Evolutionary conservation across 2,329 filamentous ascomycete species (phyloP), one percentile per base, ranked within the genome.

Genomic region (Penicillium sp.): DNA sequence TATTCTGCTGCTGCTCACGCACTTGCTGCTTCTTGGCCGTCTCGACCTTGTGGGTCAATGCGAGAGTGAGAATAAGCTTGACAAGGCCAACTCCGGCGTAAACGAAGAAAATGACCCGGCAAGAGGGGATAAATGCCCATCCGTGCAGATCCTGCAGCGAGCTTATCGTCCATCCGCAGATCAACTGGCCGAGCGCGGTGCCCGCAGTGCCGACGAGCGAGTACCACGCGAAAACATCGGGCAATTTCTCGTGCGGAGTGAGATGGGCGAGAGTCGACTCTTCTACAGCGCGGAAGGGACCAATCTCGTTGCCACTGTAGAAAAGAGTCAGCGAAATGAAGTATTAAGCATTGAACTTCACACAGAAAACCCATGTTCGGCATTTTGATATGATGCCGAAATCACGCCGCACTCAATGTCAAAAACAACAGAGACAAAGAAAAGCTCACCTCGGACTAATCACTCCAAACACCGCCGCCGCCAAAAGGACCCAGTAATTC

Each of bases 201-300:
- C 88, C 88, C 0, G 84, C 82, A 0, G 80, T 82, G 2, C 87
- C 88, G 50, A 72, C 65, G 6, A 77, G 65, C 2, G 71, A 75
- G 66, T 89, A 88, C 87, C 87, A 89, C 9, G 84, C 81, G 59
- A 89, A 77, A n/a, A 89, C 85, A 71, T 89, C 86, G 14, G 85
- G 77, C 49, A 87, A 76, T 0, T 81, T 83, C 33, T 78, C 72
- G 0, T 82, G 78, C 0, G 75, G 79, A 0, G 85, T 88, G 46
- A 89, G 77, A 67, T 88, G 85, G 5, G 85, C 84, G 7, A 89
- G 69, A 36, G 83, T 85, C 0, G 83, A 86, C 76, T 89, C 87
- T 68, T 89, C 87, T 35, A 90, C 84, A 3, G 85, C 85, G 39
- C 87, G 78, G 64, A 89, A 89, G 0, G 87, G 87, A 0, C 87